Conservation (phyloP, 768 basidiomycete species). For the Termitomyces sp. region DNA sequence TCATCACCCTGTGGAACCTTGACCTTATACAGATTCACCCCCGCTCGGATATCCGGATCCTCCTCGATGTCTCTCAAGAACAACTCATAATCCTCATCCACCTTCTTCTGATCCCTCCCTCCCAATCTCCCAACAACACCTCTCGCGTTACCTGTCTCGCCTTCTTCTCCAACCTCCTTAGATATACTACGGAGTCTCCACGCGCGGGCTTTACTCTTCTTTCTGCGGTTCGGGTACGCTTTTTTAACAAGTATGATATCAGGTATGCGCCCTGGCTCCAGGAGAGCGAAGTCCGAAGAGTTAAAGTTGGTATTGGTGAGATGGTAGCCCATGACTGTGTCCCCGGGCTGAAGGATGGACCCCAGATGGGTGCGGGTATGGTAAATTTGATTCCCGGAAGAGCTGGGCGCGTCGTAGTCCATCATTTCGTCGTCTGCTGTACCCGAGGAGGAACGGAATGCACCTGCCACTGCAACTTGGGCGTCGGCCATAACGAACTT, state of each 20-base stretch:
- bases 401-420: conserved; percentile 57
- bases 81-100: conserved; percentile 94
- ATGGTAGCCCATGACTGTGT: conserved; percentile 88
- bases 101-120: conserved; percentile 85
- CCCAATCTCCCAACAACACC: conserved; percentile 91
- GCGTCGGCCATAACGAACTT: conserved; percentile 78
- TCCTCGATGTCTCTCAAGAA: conserved; percentile 95
- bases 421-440: conserved; percentile 37
- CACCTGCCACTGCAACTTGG: conserved; percentile 83
- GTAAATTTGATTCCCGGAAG: conserved; percentile 69
- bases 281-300: conserved; percentile 73
- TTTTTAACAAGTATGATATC: conserved; percentile 95
- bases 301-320: conserved; percentile 91
- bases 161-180: conserved; percentile 86
- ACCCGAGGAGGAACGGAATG: conserved; percentile 53
- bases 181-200: conserved; percentile 94
- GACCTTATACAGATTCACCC: conserved; percentile 84
- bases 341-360: conserved; percentile 86
- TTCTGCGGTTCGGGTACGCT: conserved; percentile 88
- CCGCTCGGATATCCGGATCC: conserved; percentile 83
- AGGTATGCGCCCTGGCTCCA: conserved; percentile 67
- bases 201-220: conserved; percentile 78
- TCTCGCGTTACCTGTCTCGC: conserved; percentile 67
- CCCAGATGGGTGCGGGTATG: conserved; percentile 98
- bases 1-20: conserved; percentile 24